Evolutionary conservation across 306 rosid species (phyloP).

Genomic region (Mimosa pudica): DNA sequence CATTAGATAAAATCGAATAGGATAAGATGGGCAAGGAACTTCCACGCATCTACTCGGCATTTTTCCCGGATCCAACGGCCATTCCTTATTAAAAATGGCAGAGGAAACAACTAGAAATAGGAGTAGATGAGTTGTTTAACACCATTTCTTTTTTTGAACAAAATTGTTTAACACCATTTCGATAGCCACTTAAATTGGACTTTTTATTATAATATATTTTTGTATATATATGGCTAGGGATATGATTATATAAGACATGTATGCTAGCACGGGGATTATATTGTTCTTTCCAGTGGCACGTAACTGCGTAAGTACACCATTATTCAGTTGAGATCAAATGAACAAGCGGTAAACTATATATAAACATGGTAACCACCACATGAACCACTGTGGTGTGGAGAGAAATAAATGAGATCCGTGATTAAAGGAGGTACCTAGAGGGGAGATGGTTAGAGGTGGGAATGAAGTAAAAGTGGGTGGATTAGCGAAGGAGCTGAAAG

Average conservation of each 20-base stretch:
- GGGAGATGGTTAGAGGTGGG: slow-evolving; percentile 20
- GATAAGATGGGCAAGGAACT: not conserved
- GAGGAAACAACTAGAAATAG: not conserved
- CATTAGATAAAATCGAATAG: not conserved
- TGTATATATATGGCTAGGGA: not conserved
- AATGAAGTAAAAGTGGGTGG: not conserved
- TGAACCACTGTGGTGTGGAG: no score
- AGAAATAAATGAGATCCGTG: no score
- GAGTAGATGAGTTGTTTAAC: not conserved
- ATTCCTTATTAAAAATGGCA: not conserved
- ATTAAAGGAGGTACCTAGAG: not conserved
- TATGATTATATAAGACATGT: not conserved
- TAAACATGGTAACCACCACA: not conserved
- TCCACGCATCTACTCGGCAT: not conserved
- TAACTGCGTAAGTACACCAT: not conserved
- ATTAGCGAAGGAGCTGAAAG: not conserved
- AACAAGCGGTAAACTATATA: no score
- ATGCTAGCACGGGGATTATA: not conserved
- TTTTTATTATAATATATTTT: no score
- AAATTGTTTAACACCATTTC: not conserved
- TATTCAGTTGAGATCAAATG: not conserved
- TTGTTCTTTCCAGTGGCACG: not conserved
- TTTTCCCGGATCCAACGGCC: not conserved
- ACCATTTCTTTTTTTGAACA: no score
- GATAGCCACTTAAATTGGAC: not conserved